Conservation (phyloP, 345 rosid species). For the Eucalyptus caleyi region DNA sequence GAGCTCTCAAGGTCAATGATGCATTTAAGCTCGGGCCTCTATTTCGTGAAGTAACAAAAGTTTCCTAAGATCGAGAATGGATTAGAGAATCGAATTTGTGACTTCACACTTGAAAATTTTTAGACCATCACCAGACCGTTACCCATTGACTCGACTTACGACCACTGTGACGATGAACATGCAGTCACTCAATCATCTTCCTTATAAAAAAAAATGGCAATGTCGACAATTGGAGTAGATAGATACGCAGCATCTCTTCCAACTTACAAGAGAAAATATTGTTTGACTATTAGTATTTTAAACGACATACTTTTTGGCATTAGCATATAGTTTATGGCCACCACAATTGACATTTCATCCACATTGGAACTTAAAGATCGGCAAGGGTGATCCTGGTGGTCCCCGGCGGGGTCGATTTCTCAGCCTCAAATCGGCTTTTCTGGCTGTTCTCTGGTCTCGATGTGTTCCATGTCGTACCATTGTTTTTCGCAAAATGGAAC, state of each 20-base stretch:
- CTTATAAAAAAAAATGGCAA: background rate
- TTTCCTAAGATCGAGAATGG: background rate
- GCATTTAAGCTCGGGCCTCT: background rate
- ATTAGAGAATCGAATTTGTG: rapidly evolving
- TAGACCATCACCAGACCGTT: rapidly evolving
- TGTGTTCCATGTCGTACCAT: background rate
- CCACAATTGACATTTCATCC: background rate
- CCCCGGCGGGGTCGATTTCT: background rate
- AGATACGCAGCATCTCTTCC: background rate
- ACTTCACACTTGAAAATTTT: background rate
- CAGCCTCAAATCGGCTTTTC: background rate
- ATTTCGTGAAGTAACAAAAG: background rate
- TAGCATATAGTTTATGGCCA: background rate
- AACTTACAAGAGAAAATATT: background rate
- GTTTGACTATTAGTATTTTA: background rate
- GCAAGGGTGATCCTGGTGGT: background rate
- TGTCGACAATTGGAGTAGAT: background rate
- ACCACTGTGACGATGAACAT: background rate
- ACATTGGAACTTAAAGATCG: background rate
- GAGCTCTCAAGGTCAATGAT: background rate
- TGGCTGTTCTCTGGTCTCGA: background rate
- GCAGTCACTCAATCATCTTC: background rate
- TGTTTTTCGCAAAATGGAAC: background rate
- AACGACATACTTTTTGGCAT: background rate
- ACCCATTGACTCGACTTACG: background rate